These are phyloP conservation scores for Rubus parviflorus DNA, from an alignment of 306 rosid genomes.

Conservation along the genomic window DNA sequence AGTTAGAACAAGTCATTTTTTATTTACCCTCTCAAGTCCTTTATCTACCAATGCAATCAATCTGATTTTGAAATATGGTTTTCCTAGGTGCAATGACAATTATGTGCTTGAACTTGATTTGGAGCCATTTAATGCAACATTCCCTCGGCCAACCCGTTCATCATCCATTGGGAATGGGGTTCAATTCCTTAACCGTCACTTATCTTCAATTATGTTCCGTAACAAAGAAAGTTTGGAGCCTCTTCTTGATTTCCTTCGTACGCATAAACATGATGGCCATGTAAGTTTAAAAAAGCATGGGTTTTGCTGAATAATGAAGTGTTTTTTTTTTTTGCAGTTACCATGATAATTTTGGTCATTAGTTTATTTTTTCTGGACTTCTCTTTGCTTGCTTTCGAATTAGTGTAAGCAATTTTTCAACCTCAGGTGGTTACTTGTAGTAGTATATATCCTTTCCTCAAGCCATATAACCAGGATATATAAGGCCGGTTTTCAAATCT, in stretches of 20 bases:
- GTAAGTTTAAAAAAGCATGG: constrained; percentile 45
- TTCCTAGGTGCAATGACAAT: constrained; percentile 40
- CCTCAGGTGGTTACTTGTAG: not conserved
- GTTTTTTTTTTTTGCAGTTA: not conserved
- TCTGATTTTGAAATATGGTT: not conserved
- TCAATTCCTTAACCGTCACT: constrained; percentile 94
- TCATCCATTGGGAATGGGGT: constrained; percentile 98
- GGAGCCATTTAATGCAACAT: constrained; percentile 87
- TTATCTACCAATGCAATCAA: not conserved
- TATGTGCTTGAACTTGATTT: constrained; percentile 79
- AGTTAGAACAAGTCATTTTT: not conserved
- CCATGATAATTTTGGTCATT: not conserved
- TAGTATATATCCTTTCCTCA: not conserved
- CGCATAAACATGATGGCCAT: constrained; percentile 68
- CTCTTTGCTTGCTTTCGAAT: not conserved
- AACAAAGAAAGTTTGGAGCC: constrained; percentile 81
- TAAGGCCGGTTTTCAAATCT: not conserved
- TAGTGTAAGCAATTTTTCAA: not conserved
- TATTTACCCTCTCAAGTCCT: not conserved
- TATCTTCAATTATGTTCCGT: constrained; percentile 81
- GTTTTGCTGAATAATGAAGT: not conserved
- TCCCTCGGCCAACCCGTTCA: constrained; percentile 82
- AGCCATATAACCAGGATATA: not conserved
- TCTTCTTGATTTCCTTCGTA: constrained; percentile 85
- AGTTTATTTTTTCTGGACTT: not conserved